Conservation (phyloP, 768 basidiomycete genomes). For the Lanmaoa pseudosensibilis region DNA sequence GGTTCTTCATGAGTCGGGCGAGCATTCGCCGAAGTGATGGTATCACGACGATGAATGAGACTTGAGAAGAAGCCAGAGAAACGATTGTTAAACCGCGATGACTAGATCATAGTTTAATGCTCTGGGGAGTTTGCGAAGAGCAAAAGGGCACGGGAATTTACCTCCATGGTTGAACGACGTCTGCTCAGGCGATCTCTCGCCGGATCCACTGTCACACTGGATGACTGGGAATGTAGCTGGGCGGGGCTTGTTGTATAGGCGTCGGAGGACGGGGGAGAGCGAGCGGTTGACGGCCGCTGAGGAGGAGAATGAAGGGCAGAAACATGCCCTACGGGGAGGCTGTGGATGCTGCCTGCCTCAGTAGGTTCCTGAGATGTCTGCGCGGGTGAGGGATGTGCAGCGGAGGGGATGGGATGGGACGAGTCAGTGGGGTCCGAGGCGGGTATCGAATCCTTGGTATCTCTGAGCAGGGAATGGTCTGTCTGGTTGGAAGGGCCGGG, state of each 20-base stretch:
- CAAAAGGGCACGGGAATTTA: slow-evolving; percentile 29
- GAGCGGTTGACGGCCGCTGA: slow-evolving; percentile 36
- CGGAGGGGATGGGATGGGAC: slow-evolving; percentile 37
- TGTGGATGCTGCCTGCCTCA: slow-evolving; percentile 59
- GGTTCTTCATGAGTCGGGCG: slow-evolving; percentile 38
- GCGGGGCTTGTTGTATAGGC: not conserved
- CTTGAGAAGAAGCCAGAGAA: slow-evolving; percentile 84
- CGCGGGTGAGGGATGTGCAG: not conserved
- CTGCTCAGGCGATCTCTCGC: slow-evolving; percentile 42
- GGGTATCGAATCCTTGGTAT: not conserved
- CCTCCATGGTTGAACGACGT: slow-evolving; percentile 60
- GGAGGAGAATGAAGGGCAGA: slow-evolving; percentile 38
- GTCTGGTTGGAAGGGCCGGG: not conserved
- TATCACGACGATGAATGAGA: slow-evolving; percentile 73
- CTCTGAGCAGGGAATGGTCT: not conserved
- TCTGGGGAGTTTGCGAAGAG: slow-evolving; percentile 3
- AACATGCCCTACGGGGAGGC: slow-evolving; percentile 56
- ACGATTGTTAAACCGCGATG: slow-evolving; percentile 67
- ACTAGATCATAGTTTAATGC: slow-evolving; percentile 17
- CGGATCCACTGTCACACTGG: slow-evolving; percentile 19
- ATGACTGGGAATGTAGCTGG: slow-evolving; percentile 9
- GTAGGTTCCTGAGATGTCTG: slow-evolving; percentile 37
- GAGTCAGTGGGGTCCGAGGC: not conserved
- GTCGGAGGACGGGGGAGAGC: slow-evolving; percentile 20
- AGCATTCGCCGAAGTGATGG: slow-evolving; percentile 27